Percentiles rank a stretch among this genome's conserved stretches.
Evolutionary conservation across 2,329 filamentous ascomycete species (phyloP).

Genomic region (Fonsecaea nubica): DNA sequence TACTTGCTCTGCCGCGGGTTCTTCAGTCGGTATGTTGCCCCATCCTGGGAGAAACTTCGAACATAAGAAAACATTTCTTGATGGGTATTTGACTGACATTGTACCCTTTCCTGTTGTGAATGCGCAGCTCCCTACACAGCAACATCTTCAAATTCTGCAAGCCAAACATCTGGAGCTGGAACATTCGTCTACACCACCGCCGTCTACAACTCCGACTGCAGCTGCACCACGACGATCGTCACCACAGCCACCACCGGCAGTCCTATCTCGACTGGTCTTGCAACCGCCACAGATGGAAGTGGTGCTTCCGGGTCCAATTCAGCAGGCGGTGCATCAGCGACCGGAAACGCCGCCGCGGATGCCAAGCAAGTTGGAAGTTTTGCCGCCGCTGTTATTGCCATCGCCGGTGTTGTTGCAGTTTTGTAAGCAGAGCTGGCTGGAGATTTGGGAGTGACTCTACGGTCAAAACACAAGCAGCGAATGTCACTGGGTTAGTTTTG

Average conservation of each 20-base stretch:
- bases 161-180: constrained; percentile 35
- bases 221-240: constrained; percentile 32
- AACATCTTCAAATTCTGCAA: constrained; percentile 41
- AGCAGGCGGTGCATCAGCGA: constrained; percentile 41
- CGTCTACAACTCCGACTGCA: constrained; percentile 40
- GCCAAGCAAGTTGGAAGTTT: constrained; percentile 39
- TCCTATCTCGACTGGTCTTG: constrained; percentile 27
- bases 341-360: constrained; percentile 46
- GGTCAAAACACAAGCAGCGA: neutral
- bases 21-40: constrained; percentile 49
- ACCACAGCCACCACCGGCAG: constrained; percentile 31
- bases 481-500: neutral
- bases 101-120: neutral
- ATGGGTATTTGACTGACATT: constrained; percentile 2
- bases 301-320: constrained; percentile 38
- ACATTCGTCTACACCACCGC: constrained; percentile 37
- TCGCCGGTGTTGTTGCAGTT: constrained; percentile 50
- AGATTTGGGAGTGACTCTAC: neutral
- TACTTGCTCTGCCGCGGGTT: constrained; percentile 49
- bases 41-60: neutral
- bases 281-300: constrained; percentile 14
- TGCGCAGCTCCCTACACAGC: constrained; percentile 41
- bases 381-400: constrained; percentile 50
- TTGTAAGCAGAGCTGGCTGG: constrained; percentile 42
- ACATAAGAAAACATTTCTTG: neutral